These are phyloP conservation scores for Dactylorhiza incarnata DNA, from an alignment of 106 monocot genomes.

Conservation along the genomic window DNA sequence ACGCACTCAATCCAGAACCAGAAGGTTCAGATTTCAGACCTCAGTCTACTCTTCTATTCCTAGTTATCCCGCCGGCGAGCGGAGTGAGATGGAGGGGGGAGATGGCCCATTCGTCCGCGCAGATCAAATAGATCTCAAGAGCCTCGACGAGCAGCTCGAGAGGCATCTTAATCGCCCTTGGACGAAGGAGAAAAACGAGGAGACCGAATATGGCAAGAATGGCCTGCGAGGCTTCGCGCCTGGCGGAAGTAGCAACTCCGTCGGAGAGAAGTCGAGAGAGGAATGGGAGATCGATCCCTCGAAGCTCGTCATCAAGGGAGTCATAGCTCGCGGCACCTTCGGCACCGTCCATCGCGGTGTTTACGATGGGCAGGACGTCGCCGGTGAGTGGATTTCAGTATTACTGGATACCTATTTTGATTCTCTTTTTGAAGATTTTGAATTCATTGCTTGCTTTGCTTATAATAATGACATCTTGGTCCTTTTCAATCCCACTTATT, in stretches of 20 bases:
- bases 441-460: neutral
- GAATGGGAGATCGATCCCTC: conserved; percentile 57
- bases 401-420: neutral
- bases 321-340: conserved; percentile 51
- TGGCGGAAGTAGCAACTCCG: conserved; percentile 9
- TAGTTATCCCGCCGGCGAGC: neutral
- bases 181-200: conserved; percentile 44
- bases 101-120: conserved; percentile 68
- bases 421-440: neutral
- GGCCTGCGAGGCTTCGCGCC: neutral
- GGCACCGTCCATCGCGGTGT: conserved; percentile 50
- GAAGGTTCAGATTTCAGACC: neutral
- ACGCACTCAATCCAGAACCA: too few relatives aligned
- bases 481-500: neutral
- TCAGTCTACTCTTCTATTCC: neutral
- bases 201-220: neutral
- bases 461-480: neutral
- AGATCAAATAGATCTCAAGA: conserved; percentile 89
- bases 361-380: conserved; percentile 43
- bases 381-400: conserved; percentile 24
- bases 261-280: conserved; percentile 14
- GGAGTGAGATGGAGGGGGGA: conserved; percentile 30
- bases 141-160: conserved; percentile 81
- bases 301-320: conserved; percentile 46
- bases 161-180: conserved; percentile 55